Percentiles rank a stretch among this genome's conserved stretches.
Evolutionary conservation across 305 asterid genomes (phyloP).

Genomic region (Solanum hybrid): DNA sequence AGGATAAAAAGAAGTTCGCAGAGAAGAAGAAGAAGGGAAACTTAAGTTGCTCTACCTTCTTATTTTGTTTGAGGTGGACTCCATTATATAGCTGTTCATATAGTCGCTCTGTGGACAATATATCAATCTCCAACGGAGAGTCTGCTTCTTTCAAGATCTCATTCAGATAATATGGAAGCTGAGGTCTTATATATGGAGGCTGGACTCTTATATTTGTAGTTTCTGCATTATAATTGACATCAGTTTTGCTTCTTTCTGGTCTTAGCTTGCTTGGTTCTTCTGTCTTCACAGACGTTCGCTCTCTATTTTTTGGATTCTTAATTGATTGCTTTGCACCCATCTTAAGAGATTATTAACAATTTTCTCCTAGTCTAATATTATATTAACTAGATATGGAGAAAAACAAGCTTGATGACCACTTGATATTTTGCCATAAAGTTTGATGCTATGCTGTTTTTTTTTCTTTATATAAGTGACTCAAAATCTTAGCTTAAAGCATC

Average conservation of each 20-base stretch:
- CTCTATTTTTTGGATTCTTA: neutral
- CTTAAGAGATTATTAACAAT: neutral
- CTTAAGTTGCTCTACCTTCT: conserved; percentile 32
- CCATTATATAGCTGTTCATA: conserved; percentile 40
- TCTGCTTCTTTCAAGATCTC: conserved; percentile 48
- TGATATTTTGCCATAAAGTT: neutral
- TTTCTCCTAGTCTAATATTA: neutral
- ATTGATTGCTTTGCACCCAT: neutral
- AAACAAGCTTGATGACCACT: neutral
- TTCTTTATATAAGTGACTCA: neutral
- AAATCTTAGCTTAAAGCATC: neutral
- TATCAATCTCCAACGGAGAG: conserved; percentile 18
- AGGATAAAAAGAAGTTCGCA: neutral
- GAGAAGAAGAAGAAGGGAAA: neutral
- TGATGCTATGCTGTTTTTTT: neutral
- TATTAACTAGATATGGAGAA: neutral
- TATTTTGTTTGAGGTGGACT: conserved; percentile 53
- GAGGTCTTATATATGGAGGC: neutral
- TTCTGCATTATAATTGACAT: neutral
- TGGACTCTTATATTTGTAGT: neutral
- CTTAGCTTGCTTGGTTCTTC: neutral
- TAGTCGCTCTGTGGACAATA: conserved; percentile 30
- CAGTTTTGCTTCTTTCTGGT: neutral
- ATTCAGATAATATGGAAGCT: neutral
- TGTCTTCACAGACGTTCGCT: neutral